Conservation (phyloP, 805 yeast genomes). For the Pichia nakasei region DNA sequence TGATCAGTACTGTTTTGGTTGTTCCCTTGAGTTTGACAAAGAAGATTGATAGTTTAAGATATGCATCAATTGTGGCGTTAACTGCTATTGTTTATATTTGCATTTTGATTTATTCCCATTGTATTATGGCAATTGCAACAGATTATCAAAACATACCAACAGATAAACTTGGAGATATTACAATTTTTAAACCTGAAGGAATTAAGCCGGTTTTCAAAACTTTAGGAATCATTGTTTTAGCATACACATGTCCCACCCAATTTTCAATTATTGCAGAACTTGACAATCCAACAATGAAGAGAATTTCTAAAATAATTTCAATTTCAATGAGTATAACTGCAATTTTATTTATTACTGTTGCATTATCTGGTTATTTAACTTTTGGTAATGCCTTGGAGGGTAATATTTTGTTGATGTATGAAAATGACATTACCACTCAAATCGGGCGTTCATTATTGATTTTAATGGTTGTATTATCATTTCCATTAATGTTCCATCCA, state of each 20-base stretch:
- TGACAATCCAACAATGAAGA: constrained; percentile 41
- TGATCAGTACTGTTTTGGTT: constrained; percentile 41
- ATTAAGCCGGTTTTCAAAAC: constrained; percentile 44
- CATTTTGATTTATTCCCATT: constrained; percentile 44
- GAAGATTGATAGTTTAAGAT: constrained; percentile 58
- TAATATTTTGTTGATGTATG: constrained; percentile 62
- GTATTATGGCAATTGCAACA: constrained; percentile 22
- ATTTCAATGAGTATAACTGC: constrained; percentile 47
- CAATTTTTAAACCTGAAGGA: constrained; percentile 34
- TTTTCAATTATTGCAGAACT: constrained; percentile 69
- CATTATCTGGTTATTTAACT: constrained; percentile 61
- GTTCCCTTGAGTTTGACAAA: constrained; percentile 57
- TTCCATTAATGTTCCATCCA: constrained; percentile 76
- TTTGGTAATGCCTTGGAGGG: constrained; percentile 62
- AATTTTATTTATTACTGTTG: constrained; percentile 51
- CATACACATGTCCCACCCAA: constrained; percentile 77
- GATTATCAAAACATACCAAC: constrained; percentile 34
- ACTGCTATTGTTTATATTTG: constrained; percentile 57
- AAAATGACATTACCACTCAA: constrained; percentile 38
- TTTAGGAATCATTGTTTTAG: constrained; percentile 68
- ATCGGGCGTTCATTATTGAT: constrained; percentile 56
- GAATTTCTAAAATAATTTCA: constrained; percentile 36
- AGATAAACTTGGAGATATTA: constrained; percentile 34
- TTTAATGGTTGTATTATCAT: constrained; percentile 66
- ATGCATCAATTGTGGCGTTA: constrained; percentile 63